These are phyloP conservation scores for Saturnispora bothae DNA, from an alignment of 805 yeast species.

Conservation along the genomic window DNA sequence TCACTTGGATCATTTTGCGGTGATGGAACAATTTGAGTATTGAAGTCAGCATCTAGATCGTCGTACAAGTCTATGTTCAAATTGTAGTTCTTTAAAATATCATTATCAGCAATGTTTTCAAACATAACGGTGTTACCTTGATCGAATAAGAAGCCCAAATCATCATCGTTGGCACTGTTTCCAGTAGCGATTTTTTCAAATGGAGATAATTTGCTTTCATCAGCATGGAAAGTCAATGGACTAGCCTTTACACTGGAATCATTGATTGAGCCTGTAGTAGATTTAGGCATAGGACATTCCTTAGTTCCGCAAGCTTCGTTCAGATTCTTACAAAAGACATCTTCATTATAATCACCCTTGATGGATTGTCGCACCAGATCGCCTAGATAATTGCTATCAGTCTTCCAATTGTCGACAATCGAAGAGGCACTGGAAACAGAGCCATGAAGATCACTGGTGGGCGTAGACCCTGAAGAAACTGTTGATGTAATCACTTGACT, in stretches of 20 bases:
- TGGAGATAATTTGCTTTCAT: not conserved
- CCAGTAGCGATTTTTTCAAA: not conserved
- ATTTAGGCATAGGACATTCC: slow-evolving; percentile 51
- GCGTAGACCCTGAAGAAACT: not conserved
- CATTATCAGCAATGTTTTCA: slow-evolving; percentile 9
- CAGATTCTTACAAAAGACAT: slow-evolving; percentile 69
- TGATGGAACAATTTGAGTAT: slow-evolving; percentile 1
- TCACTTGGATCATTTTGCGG: not conserved
- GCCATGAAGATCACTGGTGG: not conserved
- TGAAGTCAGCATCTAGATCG: slow-evolving; percentile 9
- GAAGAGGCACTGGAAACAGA: slow-evolving; percentile 9
- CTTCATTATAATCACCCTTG: slow-evolving; percentile 48
- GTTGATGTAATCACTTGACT: slow-evolving; percentile 3
- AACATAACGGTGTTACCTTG: slow-evolving; percentile 6
- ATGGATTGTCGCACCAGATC: slow-evolving; percentile 16
- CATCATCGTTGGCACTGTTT: slow-evolving; percentile 5
- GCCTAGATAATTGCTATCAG: not conserved
- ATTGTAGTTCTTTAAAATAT: slow-evolving; percentile 6
- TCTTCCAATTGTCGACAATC: slow-evolving; percentile 1
- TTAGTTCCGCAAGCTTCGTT: slow-evolving; percentile 77
- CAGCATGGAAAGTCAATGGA: slow-evolving; percentile 4
- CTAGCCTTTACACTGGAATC: not conserved
- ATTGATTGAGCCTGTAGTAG: not conserved
- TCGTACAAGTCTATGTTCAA: slow-evolving; percentile 1
- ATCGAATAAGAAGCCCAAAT: slow-evolving; percentile 11